Base-by-base conservation (phyloP, 805 yeast genomes). In the Saccharomycopsis javanensis region DNA sequence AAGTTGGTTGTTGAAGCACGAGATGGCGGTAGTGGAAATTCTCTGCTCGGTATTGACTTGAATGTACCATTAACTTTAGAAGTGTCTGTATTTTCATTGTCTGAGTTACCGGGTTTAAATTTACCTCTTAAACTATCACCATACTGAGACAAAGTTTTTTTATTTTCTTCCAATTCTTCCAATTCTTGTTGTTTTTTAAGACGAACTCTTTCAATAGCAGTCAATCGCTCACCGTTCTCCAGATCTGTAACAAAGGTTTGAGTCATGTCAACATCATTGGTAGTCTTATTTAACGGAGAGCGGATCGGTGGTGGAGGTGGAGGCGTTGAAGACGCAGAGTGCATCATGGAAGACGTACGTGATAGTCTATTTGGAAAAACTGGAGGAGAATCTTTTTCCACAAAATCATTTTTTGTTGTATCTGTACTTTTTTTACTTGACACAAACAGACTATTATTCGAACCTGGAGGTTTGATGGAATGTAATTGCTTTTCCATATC, bases 271-370 rank as follows among this genome's bases (percentile, higher is more conserved):
- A 25, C 15, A 48, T 16, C 25, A 15, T 16, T 28, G 15, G 25
- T 8, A 15, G 6, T 38, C 8, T 4, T 20, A 15, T 16, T n/a
- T 38, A 20, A 15, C n/a, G 46, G 46, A 16, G 8, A n/a, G 3
- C 35, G 51, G 16, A 48, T 25, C 18, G 54, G 42, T 1, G 55
- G 54, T 3, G 58, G 58, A 1, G 55, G 58, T 20, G 54, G 55
- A 5, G 58, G 58, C 3, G 57, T 20, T 8, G 35, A 6, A 18
- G 37, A 42, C 13, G 25, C 23, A 6, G 23, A 37, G n/a, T 18
- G 6, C 15, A 11, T 25, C 28, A 20, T 20, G 4, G 28, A 42
- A 2, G 48, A 16, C 3, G 48, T 16, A 20, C 28, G 48, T 13
- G n/a, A 25, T 8, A 28, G 48, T 20, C 48, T 20, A 16, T n/a